Evolutionary conservation across 805 yeast species (phyloP).

Genomic region (Kuraishia capsulata): DNA sequence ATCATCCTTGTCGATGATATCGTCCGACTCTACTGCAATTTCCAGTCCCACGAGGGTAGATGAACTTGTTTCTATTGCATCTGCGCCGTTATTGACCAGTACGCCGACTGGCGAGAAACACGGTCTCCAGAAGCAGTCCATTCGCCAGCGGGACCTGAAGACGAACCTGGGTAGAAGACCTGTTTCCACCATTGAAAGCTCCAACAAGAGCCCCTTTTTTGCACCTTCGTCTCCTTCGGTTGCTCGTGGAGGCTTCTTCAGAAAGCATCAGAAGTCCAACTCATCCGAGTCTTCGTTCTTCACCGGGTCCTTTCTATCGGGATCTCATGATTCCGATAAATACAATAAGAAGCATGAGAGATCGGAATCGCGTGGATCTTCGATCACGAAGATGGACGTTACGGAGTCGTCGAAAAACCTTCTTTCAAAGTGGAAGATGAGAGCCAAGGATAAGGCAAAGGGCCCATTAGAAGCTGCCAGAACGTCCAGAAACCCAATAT

Average conservation of each 20-base stretch:
- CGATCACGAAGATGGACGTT: constrained; percentile 11
- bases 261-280: constrained; percentile 56
- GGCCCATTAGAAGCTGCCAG: neutral
- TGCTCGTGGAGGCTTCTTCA: constrained; percentile 38
- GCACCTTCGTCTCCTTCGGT: constrained; percentile 24
- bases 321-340: constrained; percentile 17
- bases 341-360: neutral
- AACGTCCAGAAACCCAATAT: neutral
- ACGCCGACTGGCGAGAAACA: constrained; percentile 5
- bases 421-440: constrained; percentile 1
- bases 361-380: constrained; percentile 4
- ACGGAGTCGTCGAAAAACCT: neutral
- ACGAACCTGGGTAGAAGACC: constrained; percentile 19
- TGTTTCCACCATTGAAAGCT: constrained; percentile 26
- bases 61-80: constrained; percentile 24
- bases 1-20: neutral
- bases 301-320: constrained; percentile 26
- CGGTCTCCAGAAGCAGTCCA: no score
- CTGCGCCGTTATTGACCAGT: constrained; percentile 20
- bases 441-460: constrained; percentile 1
- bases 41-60: constrained; percentile 11
- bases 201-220: constrained; percentile 12
- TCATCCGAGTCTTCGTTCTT: constrained; percentile 46
- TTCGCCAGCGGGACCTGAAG: neutral
- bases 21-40: neutral